Evolutionary conservation across 1,284 basidiomycete genomes (phyloP).

Genomic region (Trametes sp.): DNA sequence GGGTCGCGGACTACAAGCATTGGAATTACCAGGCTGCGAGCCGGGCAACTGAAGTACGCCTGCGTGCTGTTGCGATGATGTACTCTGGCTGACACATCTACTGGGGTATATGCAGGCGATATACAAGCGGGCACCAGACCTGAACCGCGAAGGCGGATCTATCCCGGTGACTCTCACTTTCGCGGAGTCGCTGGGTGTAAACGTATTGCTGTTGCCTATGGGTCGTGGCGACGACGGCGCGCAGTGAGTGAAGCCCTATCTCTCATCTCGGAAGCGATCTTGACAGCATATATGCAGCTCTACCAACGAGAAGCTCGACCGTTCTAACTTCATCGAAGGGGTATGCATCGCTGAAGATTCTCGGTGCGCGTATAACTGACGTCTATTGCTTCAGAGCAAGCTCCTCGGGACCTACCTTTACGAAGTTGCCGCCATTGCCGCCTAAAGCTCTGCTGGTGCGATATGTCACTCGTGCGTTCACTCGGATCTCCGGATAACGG

Average conservation of each 20-base stretch:
- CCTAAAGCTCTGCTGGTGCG: too few relatives aligned
- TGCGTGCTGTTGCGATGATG: not conserved
- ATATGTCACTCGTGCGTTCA: too few relatives aligned
- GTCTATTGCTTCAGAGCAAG: constrained; percentile 61
- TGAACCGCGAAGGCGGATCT: constrained; percentile 83
- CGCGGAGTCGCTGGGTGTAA: constrained; percentile 85
- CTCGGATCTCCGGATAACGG: too few relatives aligned
- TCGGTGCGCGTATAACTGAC: not conserved
- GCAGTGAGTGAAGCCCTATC: constrained; percentile 61
- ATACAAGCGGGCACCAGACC: constrained; percentile 33
- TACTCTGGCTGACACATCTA: not conserved
- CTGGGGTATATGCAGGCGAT: constrained; percentile 28
- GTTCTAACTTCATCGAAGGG: constrained; percentile 92
- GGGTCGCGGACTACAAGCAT: constrained; percentile 86
- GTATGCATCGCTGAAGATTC: constrained; percentile 51
- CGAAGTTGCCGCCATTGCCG: constrained; percentile 63
- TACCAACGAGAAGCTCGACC: constrained; percentile 97
- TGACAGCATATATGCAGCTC: constrained; percentile 56
- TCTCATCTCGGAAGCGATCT: not conserved
- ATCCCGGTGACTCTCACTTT: constrained; percentile 98
- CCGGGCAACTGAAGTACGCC: constrained; percentile 73
- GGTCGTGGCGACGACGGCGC: constrained; percentile 94
- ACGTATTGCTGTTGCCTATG: constrained; percentile 91
- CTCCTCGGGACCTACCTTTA: constrained; percentile 87
- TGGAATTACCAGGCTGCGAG: constrained; percentile 97